Percentiles rank a stretch among this genome's conserved stretches.
These are phyloP conservation scores for Hortiboletus rubellus DNA, from an alignment of 1,284 basidiomycete species.

Conservation along the genomic window DNA sequence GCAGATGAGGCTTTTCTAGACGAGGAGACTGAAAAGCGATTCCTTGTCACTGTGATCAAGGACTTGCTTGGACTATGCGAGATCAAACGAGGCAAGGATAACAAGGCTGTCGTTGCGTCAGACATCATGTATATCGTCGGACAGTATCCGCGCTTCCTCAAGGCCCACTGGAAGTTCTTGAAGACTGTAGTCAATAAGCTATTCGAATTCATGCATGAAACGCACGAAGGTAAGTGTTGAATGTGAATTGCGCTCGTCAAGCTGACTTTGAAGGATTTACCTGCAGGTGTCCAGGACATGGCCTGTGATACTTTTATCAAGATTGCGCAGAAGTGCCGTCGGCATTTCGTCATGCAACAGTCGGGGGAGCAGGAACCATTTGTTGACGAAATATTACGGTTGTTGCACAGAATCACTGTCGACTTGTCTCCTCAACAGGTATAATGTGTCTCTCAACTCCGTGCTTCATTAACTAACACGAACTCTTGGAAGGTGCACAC, in stretches of 20 bases:
- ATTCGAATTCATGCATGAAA: slow-evolving; percentile 99
- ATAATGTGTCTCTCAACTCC: slow-evolving; percentile 6
- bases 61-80: slow-evolving; percentile 96
- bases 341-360: slow-evolving; percentile 99
- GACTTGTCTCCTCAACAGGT: slow-evolving; percentile 95
- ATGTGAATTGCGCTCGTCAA: background rate
- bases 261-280: slow-evolving; percentile 4
- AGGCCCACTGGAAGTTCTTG: slow-evolving; percentile 99
- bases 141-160: slow-evolving; percentile 99
- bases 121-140: slow-evolving; percentile 99
- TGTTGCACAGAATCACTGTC: slow-evolving; percentile 92
- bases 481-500: slow-evolving; percentile 72
- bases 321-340: slow-evolving; percentile 97
- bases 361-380: slow-evolving; percentile 97
- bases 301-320: slow-evolving; percentile 99
- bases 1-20: slow-evolving; percentile 48
- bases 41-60: slow-evolving; percentile 99
- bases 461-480: slow-evolving; percentile 9
- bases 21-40: slow-evolving; percentile 98
- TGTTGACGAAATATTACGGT: slow-evolving; percentile 95
- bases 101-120: slow-evolving; percentile 99
- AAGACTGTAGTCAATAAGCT: slow-evolving; percentile 99
- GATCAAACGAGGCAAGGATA: slow-evolving; percentile 99
- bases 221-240: slow-evolving; percentile 79
- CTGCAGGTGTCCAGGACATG: slow-evolving; percentile 97